Conservation (phyloP, 306 rosid species). For the Citrullus mucosospermus region DNA sequence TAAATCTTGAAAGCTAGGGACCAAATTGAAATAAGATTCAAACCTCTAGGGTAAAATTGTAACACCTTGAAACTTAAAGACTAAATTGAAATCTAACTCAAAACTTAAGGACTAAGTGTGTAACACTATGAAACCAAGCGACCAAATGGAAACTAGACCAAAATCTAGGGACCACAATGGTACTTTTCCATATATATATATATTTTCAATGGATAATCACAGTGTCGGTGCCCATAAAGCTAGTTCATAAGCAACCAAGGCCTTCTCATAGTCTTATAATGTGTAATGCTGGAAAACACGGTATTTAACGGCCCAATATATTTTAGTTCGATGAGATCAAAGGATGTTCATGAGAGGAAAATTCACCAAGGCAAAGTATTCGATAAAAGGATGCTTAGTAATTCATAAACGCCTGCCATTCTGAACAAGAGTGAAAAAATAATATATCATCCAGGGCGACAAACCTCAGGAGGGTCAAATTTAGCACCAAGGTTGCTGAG, state of each 20-base stretch:
- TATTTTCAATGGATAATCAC: not conserved
- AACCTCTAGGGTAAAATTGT: too few species aligned
- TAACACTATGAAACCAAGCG: too few species aligned
- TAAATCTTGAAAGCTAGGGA: too few species aligned
- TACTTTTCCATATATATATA: too few species aligned
- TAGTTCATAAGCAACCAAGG: not conserved
- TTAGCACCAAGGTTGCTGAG: constrained; percentile 91
- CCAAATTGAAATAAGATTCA: too few species aligned
- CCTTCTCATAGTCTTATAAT: not conserved
- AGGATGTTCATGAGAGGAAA: not conserved
- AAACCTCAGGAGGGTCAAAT: constrained; percentile 94
- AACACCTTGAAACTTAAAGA: too few species aligned
- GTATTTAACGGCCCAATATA: not conserved
- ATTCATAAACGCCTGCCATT: not conserved
- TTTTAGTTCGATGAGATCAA: not conserved
- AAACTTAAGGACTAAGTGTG: too few species aligned
- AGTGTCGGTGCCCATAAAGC: not conserved
- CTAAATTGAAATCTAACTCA: too few species aligned
- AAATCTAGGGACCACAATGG: too few species aligned
- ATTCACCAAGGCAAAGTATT: not conserved
- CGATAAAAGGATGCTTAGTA: not conserved
- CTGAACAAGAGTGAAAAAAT: not conserved
- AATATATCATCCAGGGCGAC: constrained; percentile 5
- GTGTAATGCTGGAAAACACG: not conserved
- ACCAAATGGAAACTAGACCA: too few species aligned